phyloP scores from a whole-genome alignment of 2,329 filamentous ascomycete genomes.

The Tolypocladium sp. region DNA sequence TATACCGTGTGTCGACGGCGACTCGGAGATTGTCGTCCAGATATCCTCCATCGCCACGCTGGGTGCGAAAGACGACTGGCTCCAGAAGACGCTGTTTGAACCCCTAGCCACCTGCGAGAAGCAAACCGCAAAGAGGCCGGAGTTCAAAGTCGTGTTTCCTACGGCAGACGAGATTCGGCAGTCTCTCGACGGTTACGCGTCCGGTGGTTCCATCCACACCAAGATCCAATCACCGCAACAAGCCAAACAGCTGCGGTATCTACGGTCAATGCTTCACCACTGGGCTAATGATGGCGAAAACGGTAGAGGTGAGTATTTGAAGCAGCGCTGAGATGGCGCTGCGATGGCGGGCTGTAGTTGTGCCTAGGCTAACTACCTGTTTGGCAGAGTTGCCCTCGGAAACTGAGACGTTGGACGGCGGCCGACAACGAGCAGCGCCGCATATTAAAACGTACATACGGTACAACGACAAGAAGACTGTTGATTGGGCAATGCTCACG shows the following conservation, averaged over 20 bases:
- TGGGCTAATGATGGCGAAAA: constrained; percentile 57
- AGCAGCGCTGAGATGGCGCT: no score
- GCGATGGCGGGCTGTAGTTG: neutral
- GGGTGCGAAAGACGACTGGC: constrained; percentile 61
- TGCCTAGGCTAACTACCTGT: neutral
- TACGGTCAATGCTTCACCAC: constrained; percentile 62
- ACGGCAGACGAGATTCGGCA: constrained; percentile 68
- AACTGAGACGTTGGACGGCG: constrained; percentile 33
- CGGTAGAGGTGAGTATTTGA: constrained; percentile 14
- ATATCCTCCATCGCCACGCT: constrained; percentile 78
- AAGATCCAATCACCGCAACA: constrained; percentile 65
- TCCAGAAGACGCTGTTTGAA: constrained; percentile 54
- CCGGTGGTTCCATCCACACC: constrained; percentile 74
- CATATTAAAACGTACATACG: constrained; percentile 87
- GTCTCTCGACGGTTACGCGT: constrained; percentile 69
- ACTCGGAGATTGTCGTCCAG: constrained; percentile 49
- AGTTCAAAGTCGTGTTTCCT: constrained; percentile 69
- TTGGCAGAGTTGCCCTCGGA: constrained; percentile 16
- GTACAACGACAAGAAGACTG: constrained; percentile 37
- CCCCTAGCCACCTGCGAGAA: constrained; percentile 28
- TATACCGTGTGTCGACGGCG: constrained; percentile 35
- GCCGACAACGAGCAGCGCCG: constrained; percentile 63
- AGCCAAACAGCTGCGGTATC: constrained; percentile 62
- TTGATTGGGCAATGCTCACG: constrained; percentile 81
- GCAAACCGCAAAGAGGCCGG: constrained; percentile 24